These are phyloP conservation scores for Dryadomyces quercivorus DNA, from an alignment of 2,329 filamentous ascomycete species.

Conservation along the genomic window DNA sequence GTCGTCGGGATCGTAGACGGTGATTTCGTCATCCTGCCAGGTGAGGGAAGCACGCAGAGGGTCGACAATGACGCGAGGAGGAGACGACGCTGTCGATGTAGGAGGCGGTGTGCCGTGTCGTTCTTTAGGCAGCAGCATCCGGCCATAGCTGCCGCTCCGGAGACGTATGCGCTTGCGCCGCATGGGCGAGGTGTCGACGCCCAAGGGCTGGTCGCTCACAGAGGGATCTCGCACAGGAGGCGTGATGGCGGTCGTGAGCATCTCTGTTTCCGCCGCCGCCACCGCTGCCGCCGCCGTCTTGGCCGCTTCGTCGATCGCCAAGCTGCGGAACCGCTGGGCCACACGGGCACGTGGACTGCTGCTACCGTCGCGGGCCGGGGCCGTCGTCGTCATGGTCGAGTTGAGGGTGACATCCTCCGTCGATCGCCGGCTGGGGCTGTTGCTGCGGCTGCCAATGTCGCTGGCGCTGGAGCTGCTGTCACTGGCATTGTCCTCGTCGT, in stretches of 20 bases:
- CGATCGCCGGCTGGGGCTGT: neutral
- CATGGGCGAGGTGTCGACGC: neutral
- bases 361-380: slow-evolving; percentile 25
- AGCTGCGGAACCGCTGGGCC: slow-evolving; percentile 37
- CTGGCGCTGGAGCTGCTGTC: neutral
- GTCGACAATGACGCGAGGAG: slow-evolving; percentile 25
- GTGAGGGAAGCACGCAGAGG: slow-evolving; percentile 47
- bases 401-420: neutral
- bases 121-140: neutral
- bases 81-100: neutral
- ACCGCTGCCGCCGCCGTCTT: neutral
- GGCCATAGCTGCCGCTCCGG: neutral
- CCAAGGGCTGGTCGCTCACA: neutral
- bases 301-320: slow-evolving; percentile 24
- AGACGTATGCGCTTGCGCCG: slow-evolving; percentile 7
- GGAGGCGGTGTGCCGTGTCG: neutral
- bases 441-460: neutral
- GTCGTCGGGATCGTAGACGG: slow-evolving; percentile 51
- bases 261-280: neutral
- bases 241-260: neutral
- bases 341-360: slow-evolving; percentile 41
- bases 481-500: neutral
- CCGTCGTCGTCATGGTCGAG: neutral
- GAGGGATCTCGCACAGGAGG: neutral
- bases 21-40: slow-evolving; percentile 58